Evolutionary conservation across 192 early-diverging fungal genomes (phyloP).

Genomic region (Umbelopsis isabellina): DNA sequence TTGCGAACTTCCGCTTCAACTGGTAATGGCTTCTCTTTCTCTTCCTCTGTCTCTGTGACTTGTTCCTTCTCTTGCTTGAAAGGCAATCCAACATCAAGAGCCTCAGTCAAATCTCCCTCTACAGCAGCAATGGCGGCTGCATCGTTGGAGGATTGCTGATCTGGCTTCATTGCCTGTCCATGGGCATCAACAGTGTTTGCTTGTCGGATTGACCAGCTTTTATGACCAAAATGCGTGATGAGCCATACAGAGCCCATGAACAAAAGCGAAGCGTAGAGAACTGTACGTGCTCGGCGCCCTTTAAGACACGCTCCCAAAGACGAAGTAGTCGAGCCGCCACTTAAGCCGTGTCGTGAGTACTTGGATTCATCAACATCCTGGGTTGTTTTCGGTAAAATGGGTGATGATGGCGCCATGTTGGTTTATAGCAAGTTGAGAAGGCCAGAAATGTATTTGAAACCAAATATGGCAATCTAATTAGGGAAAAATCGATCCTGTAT

Average conservation of each 20-base stretch:
- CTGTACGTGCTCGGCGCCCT: conserved; percentile 11
- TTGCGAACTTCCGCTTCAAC: conserved; percentile 9
- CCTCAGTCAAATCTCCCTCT: conserved; percentile 13
- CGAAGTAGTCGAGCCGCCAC: not conserved
- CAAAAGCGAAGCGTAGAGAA: not conserved
- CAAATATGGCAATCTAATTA: not conserved
- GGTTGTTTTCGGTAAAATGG: conserved; percentile 12
- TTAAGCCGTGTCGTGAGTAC: conserved; percentile 2
- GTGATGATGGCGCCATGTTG: conserved; percentile 13
- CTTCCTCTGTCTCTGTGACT: not conserved
- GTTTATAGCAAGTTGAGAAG: no score
- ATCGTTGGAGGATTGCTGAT: not conserved
- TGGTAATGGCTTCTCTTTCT: not conserved
- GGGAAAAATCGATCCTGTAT: no score
- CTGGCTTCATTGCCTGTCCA: not conserved
- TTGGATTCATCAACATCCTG: conserved; percentile 14
- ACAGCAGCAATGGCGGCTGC: conserved; percentile 10
- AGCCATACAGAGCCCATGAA: conserved; percentile 8
- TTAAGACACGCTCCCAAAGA: conserved; percentile 4
- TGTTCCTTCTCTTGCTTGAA: not conserved
- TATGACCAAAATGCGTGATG: conserved; percentile 14
- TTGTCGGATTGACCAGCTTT: not conserved
- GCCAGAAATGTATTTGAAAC: not conserved
- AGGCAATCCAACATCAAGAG: not conserved
- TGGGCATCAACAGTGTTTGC: not conserved